A percentile compares a stretch with the other conserved stretches of the same genome.
phyloP scores from a whole-genome alignment of 148 eudicot genomes.

The Persicaria maculosa region DNA sequence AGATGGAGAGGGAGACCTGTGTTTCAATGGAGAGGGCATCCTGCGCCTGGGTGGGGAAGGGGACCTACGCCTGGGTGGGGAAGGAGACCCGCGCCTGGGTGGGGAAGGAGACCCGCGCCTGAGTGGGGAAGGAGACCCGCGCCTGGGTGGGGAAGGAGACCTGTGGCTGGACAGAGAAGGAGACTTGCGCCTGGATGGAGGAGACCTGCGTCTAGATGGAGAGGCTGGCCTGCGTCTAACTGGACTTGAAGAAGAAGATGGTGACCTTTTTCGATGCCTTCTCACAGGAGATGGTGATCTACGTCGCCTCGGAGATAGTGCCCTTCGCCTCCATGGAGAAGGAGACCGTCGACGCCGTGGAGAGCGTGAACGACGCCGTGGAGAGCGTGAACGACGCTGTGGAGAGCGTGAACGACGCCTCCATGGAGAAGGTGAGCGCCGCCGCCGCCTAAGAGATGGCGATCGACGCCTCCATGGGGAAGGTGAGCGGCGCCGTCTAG shows the following conservation, averaged over 20 bases:
- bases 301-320: slow-evolving; percentile 13
- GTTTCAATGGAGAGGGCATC: slow-evolving; percentile 35
- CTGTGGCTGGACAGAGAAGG: slow-evolving; percentile 28
- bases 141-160: slow-evolving; percentile 36
- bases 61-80: slow-evolving; percentile 38
- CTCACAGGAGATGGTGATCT: slow-evolving; percentile 20
- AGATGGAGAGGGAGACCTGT: slow-evolving; percentile 31
- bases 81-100: slow-evolving; percentile 42
- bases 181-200: slow-evolving; percentile 27
- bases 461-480: slow-evolving; percentile 29
- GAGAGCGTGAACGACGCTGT: slow-evolving; percentile 13
- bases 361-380: slow-evolving; percentile 19
- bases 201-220: slow-evolving; percentile 6
- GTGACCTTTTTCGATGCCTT: slow-evolving; percentile 18
- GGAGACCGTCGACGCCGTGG: slow-evolving; percentile 20
- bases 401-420: slow-evolving; percentile 34
- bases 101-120: slow-evolving; percentile 26
- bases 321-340: slow-evolving; percentile 26
- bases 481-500: slow-evolving; percentile 24
- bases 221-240: slow-evolving; percentile 20
- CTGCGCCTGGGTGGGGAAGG: slow-evolving; percentile 38
- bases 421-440: slow-evolving; percentile 21
- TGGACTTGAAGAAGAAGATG: slow-evolving; percentile 28
- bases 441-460: slow-evolving; percentile 27
- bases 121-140: slow-evolving; percentile 17